Evolutionary conservation across 1,284 basidiomycete genomes (phyloP).

Genomic region (Pisolithus thermaeus): DNA sequence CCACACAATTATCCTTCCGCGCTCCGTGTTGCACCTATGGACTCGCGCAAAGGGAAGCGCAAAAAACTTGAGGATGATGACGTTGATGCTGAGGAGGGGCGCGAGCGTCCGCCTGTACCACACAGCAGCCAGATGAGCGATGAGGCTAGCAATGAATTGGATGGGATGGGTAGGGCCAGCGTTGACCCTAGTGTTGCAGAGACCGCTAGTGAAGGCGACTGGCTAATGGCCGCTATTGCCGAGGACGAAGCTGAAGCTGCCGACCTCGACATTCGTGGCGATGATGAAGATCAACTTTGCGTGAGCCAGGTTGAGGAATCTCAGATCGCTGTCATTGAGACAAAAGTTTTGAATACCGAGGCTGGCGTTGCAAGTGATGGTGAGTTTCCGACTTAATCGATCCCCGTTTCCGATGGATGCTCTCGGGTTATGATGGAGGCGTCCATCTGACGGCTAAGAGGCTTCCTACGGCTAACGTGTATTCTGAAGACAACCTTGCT

Average conservation of each 20-base stretch:
- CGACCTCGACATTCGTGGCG: slow-evolving; percentile 31
- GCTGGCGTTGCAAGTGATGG: slow-evolving; percentile 35
- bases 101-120: slow-evolving; percentile 58
- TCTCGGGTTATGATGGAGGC: slow-evolving; percentile 20
- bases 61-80: slow-evolving; percentile 82
- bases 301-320: slow-evolving; percentile 41
- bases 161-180: slow-evolving; percentile 54
- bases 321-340: slow-evolving; percentile 32
- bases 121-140: slow-evolving; percentile 34
- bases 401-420: slow-evolving; percentile 27
- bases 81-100: slow-evolving; percentile 65
- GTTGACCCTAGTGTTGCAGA: slow-evolving; percentile 65
- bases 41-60: slow-evolving; percentile 71
- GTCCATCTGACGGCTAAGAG: slow-evolving; percentile 22
- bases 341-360: slow-evolving; percentile 28
- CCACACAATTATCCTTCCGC: slow-evolving; percentile 44
- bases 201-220: slow-evolving; percentile 69
- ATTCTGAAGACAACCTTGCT: slow-evolving; percentile 20
- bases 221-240: slow-evolving; percentile 78
- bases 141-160: slow-evolving; percentile 33
- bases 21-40: slow-evolving; percentile 43
- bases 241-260: slow-evolving; percentile 48
- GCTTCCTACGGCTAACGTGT: slow-evolving; percentile 24
- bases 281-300: slow-evolving; percentile 41
- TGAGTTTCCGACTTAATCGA: slow-evolving; percentile 34